These are phyloP conservation scores for Solanum paucissectum DNA, from an alignment of 257 asterid species.

Conservation along the genomic window DNA sequence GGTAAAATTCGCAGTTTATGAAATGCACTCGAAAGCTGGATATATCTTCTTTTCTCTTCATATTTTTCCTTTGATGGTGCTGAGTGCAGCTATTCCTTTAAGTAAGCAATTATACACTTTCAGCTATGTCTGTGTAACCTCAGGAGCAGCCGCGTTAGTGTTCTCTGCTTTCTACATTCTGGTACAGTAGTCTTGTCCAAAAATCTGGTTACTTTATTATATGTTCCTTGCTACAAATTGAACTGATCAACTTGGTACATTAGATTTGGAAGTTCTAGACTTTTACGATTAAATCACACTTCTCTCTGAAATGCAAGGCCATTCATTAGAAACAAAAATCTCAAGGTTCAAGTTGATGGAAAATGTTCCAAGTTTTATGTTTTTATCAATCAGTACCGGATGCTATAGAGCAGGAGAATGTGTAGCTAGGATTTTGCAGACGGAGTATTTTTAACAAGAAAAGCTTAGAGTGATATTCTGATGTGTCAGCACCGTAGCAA, in stretches of 20 bases:
- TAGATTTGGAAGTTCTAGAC: neutral
- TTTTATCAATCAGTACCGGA: neutral
- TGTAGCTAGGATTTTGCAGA: neutral
- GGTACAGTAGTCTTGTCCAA: conserved; percentile 17
- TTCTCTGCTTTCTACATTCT: conserved; percentile 51
- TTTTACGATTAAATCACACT: neutral
- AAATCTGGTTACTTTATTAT: neutral
- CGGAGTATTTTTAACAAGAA: neutral
- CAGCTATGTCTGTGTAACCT: conserved; percentile 69
- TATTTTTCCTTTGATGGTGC: neutral
- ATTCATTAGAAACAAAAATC: neutral
- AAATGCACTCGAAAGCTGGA: neutral
- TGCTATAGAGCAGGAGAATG: neutral
- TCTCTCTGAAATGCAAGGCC: neutral
- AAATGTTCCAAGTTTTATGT: neutral
- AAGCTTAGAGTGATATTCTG: neutral
- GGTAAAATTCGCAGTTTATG: conserved; percentile 23
- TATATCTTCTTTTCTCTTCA: neutral
- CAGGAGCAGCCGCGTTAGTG: conserved; percentile 63
- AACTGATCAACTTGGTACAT: neutral
- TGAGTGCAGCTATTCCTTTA: conserved; percentile 55
- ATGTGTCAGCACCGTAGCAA: neutral
- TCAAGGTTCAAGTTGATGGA: neutral
- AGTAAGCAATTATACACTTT: conserved; percentile 65
- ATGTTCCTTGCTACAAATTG: neutral